phyloP scores from a whole-genome alignment of 139 green algal species.

The Coelastrella sp. region DNA sequence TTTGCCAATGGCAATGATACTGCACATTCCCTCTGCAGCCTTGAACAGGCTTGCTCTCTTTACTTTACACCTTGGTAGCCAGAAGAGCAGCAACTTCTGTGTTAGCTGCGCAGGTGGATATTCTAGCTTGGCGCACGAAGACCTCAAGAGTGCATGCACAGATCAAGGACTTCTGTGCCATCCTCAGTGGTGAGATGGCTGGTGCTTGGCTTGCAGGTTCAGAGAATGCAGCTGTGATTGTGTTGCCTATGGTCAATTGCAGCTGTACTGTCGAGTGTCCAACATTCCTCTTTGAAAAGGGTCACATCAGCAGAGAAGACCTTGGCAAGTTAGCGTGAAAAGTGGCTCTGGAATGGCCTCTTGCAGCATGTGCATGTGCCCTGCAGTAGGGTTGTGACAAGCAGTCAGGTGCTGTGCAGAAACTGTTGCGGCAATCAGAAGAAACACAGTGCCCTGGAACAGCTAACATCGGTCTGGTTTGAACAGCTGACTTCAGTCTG shows the following conservation, averaged over 20 bases:
- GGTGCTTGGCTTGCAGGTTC: slow-evolving; percentile 4
- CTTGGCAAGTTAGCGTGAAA: no score
- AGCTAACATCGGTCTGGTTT: neutral
- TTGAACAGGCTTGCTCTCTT: no score
- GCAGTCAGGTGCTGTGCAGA: neutral
- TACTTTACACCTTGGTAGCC: no score
- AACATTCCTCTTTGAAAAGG: no score
- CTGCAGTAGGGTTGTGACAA: neutral
- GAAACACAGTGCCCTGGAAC: no score
- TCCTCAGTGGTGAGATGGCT: slow-evolving; percentile 77
- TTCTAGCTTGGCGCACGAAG: slow-evolving; percentile 86
- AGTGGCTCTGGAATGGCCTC: no score
- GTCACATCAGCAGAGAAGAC: no score
- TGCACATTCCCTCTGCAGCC: no score
- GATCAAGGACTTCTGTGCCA: slow-evolving; percentile 90
- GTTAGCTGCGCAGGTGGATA: slow-evolving; percentile 72
- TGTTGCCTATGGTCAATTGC: neutral
- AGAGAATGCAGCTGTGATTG: neutral
- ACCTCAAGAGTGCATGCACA: slow-evolving; percentile 82
- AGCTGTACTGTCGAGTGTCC: neutral
- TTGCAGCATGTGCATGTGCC: no score
- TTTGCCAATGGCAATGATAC: no score
- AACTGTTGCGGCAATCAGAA: no score
- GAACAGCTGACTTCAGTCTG: neutral
- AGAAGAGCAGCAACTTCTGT: neutral